phyloP scores from a whole-genome alignment of 352 stramenopile species.

The Phytophthora europaea region DNA sequence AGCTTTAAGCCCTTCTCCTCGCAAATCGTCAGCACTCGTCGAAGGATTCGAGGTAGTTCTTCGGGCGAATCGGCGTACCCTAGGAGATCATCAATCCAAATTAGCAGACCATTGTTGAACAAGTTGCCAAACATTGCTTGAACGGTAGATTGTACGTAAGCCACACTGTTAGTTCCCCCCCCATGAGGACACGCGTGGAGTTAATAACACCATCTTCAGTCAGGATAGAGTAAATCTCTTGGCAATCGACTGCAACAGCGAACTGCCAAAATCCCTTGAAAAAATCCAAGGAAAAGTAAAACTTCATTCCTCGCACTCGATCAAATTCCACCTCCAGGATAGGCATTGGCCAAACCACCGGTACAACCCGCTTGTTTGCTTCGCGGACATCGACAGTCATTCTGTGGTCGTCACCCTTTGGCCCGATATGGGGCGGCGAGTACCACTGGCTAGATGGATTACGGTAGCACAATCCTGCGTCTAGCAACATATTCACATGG shows the following conservation, averaged over 20 bases:
- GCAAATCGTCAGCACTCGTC: conserved; percentile 14
- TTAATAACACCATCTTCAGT: conserved; percentile 25
- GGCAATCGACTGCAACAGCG: conserved; percentile 1
- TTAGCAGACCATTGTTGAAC: conserved; percentile 26
- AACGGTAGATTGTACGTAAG: conserved; percentile 19
- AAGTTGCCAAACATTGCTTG: conserved; percentile 24
- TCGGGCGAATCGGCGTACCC: conserved; percentile 4
- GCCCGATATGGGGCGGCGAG: neutral
- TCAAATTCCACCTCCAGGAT: neutral
- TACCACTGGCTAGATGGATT: neutral
- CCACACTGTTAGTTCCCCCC: conserved; percentile 27
- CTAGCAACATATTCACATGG: neutral
- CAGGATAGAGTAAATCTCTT: conserved; percentile 28
- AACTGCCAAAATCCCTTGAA: conserved; percentile 36
- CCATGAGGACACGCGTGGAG: conserved; percentile 16
- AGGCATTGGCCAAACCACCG: neutral
- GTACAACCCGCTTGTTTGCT: neutral
- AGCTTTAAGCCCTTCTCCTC: conserved; percentile 14
- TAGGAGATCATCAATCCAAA: conserved; percentile 24
- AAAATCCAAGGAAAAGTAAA: conserved; percentile 2
- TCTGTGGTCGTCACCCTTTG: neutral
- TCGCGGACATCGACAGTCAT: neutral
- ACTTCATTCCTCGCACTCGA: neutral
- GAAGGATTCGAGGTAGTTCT: neutral
- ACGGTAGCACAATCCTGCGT: neutral